Base-by-base conservation (phyloP, 768 basidiomycete species). In the Symmetrospora coprosmae region DNA sequence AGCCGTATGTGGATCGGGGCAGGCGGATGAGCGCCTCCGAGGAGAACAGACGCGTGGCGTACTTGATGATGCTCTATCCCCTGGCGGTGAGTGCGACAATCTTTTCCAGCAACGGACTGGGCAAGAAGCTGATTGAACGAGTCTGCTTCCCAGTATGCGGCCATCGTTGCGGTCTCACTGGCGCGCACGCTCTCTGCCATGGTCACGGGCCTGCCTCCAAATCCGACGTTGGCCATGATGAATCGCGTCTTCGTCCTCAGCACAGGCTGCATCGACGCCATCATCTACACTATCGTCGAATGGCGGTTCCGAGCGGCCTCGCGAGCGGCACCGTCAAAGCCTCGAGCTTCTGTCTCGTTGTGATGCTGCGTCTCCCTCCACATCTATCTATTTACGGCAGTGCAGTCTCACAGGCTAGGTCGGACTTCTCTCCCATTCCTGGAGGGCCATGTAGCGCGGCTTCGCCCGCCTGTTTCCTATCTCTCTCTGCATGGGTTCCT, bases 201-300 rank as follows among this genome's bases (percentile, higher is more conserved):
- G 6, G 33, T 33, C 7, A 58, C 43, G 7, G 30, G 43, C 30
- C 28, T 43, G n/a, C 40, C 23, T 7, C 31, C 41, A 9, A 30
- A 17, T 11, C 41, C 40, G 6, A 30, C 28, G 40, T 43, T 58
- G 4, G 28, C 30, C 23, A 28, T 58, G 3, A 16, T 58, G 16
- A 58, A 58, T 23, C 38, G 41, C 28, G 43, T 46, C 21, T 46
- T 47, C 17, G 43, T 58, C 2, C 55, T 58, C 7, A 25, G 31
- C 6, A 43, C 41, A 17, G 55, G 55, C 2, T 14, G 30, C 2
- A 27, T 58, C 4, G 55, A 58, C 23, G 55, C 55, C 5, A 43
- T 40, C 25, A 58, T 58, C n/a, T 58, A 58, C 25, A 58, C 55
- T 38, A 30, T 58, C 37, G 46, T 58, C 27, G 55, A 58, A 58